These are phyloP conservation scores for Gossypium arboreum DNA, from an alignment of 345 rosid genomes.

Conservation along the genomic window DNA sequence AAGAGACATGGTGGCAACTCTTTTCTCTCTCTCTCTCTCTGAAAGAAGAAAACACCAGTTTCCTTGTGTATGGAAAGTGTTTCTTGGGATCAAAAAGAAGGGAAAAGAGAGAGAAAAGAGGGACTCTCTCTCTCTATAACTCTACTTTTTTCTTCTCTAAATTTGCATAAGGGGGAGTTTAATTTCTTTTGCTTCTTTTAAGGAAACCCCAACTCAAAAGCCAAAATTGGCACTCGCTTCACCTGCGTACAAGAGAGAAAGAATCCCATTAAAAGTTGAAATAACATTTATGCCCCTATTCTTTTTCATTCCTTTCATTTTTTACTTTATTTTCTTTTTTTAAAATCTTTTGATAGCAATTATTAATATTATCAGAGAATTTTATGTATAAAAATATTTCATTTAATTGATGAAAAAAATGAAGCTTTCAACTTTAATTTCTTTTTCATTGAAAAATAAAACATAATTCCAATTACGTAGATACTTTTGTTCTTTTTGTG, in stretches of 20 bases:
- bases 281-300: slow-evolving; percentile 11
- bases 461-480: too few relatives aligned
- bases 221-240: slow-evolving; percentile 17
- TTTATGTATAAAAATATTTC: neutral
- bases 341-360: neutral
- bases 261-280: neutral
- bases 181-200: slow-evolving; percentile 31
- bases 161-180: slow-evolving; percentile 12
- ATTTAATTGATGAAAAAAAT: neutral
- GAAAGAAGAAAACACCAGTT: neutral
- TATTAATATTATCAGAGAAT: neutral
- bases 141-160: slow-evolving; percentile 9
- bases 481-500: too few relatives aligned
- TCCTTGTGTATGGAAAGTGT: neutral
- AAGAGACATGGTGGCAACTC: slow-evolving; percentile 61
- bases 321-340: neutral
- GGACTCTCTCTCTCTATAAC: neutral
- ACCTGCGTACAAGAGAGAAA: slow-evolving; percentile 10
- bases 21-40: slow-evolving; percentile 1
- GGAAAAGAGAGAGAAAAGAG: slow-evolving; percentile 5
- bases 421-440: neutral
- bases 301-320: neutral
- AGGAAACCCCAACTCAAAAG: slow-evolving; percentile 38
- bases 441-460: too few relatives aligned
- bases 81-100: slow-evolving; percentile 11